Base-by-base conservation (phyloP, 1,284 basidiomycete species). In the Entoloma clypeatum region DNA sequence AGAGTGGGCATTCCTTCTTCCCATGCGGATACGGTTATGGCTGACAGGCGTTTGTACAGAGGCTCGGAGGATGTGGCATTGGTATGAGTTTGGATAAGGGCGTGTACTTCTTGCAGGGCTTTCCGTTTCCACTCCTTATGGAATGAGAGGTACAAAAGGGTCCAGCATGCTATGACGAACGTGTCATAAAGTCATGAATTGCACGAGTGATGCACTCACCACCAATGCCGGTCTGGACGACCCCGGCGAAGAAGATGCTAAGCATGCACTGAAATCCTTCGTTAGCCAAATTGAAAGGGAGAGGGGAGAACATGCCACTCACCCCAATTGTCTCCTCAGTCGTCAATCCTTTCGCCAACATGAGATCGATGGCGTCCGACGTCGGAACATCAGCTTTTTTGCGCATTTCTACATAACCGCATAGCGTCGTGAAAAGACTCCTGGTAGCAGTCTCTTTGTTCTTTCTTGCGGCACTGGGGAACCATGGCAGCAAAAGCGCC, bases 401-500 rank as follows among this genome's bases (percentile, higher is more conserved):
- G 24, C 63, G 49, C 5, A 49, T 36, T 11, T 60, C 52, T 1
- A 67, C 54, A 43, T 56, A 59, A 6, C 47, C 30, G 5, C 50
- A 43, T 2, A 68, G 36, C 5, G 51, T 48, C 1, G 40, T 52
- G 31, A 48, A 67, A 0, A 67, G 44, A 1, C 48, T 57, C 10
- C 38, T 54, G 0, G 60, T 62, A 0, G 63, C 56, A n/a, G 42
- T 40, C 22, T 58, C 51, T 32, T 61, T 61, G 3, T 44, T 47
- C 30, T 50, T 58, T 44, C 60, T 60, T 2, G 61, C 53, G 3
- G 36, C 32, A 10, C 57, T 48, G 1, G 63, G 63, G 32, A 69
- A 55, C 63, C 63, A 67, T 0, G 65, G 66, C 5, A 68, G 51
- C 5, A 68, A 48, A 2, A 65, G 52, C 8, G 59, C 51, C 3